phyloP scores from a whole-genome alignment of 768 basidiomycete genomes.

The Agaricus blazei region DNA sequence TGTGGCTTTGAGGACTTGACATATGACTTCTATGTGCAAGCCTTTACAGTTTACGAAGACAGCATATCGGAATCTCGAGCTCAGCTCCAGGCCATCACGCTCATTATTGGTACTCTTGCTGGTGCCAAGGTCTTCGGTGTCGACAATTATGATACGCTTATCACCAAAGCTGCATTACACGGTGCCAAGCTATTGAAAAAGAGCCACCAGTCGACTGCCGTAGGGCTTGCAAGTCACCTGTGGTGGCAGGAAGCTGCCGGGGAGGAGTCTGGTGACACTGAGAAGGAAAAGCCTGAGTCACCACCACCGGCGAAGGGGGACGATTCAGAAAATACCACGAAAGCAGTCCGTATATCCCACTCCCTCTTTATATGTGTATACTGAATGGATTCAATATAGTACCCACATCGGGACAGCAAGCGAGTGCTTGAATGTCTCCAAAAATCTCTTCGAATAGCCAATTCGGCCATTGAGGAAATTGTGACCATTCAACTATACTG shows the following conservation, averaged over 20 bases:
- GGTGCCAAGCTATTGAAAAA: constrained; percentile 96
- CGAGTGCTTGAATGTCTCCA: constrained; percentile 97
- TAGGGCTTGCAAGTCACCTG: constrained; percentile 90
- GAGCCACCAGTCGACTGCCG: constrained; percentile 94
- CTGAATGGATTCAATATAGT: constrained; percentile 33
- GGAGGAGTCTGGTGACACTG: constrained; percentile 28
- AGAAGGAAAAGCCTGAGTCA: constrained; percentile 31
- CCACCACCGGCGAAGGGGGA: constrained; percentile 35
- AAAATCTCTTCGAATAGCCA: constrained; percentile 93
- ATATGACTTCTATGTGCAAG: constrained; percentile 97
- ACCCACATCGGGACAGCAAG: constrained; percentile 91
- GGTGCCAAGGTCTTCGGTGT: constrained; percentile 86
- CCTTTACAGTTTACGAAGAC: constrained; percentile 97
- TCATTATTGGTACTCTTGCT: constrained; percentile 89
- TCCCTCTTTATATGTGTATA: not conserved
- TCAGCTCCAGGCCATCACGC: constrained; percentile 94
- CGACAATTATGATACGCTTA: constrained; percentile 96
- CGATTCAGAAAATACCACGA: constrained; percentile 34
- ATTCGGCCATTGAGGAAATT: constrained; percentile 94
- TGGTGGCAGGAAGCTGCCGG: constrained; percentile 89
- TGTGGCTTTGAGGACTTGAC: constrained; percentile 93
- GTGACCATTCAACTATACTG: constrained; percentile 95
- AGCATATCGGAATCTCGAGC: constrained; percentile 93
- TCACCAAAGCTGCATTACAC: constrained; percentile 98
- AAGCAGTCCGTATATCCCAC: constrained; percentile 44